Percentiles rank a stretch among this genome's conserved stretches.
Conservation (phyloP, 2,329 filamentous ascomycete species). For the Rhynchosporium secalis region DNA sequence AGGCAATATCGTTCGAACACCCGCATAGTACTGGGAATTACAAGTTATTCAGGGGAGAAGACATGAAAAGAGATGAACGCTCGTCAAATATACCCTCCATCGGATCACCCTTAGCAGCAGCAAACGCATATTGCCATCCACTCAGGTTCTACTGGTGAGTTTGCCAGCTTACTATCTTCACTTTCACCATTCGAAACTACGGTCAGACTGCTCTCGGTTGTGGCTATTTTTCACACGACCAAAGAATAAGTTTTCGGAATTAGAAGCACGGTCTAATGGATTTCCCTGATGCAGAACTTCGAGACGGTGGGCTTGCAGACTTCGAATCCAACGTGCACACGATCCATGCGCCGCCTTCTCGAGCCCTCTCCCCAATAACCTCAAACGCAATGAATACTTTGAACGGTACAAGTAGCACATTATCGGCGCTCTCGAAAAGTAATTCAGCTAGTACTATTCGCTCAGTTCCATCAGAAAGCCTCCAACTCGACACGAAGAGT, state of each 20-base stretch:
- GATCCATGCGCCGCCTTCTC: constrained; percentile 28
- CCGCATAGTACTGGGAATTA: constrained; percentile 16
- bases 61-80: constrained; percentile 29
- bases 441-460: constrained; percentile 33
- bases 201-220: constrained; percentile 12
- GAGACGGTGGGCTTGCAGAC: constrained; percentile 9
- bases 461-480: constrained; percentile 34
- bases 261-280: constrained; percentile 13
- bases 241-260: constrained; percentile 12
- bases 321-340: constrained; percentile 13
- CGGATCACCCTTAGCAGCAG: constrained; percentile 15
- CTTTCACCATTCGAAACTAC: constrained; percentile 1
- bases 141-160: constrained; percentile 27
- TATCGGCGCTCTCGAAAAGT: constrained; percentile 23
- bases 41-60: constrained; percentile 10
- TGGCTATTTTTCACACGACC: constrained; percentile 7
- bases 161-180: constrained; percentile 1
- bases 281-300: constrained; percentile 14
- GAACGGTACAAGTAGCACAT: constrained; percentile 17
- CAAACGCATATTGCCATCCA: constrained; percentile 23
- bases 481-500: constrained; percentile 22
- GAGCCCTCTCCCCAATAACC: constrained; percentile 35
- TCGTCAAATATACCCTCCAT: constrained; percentile 24
- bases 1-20: constrained; percentile 5
- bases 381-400: constrained; percentile 36